Evolutionary conservation across 139 green algal species (phyloP).

Genomic region (Chlorella sorokiniana): DNA sequence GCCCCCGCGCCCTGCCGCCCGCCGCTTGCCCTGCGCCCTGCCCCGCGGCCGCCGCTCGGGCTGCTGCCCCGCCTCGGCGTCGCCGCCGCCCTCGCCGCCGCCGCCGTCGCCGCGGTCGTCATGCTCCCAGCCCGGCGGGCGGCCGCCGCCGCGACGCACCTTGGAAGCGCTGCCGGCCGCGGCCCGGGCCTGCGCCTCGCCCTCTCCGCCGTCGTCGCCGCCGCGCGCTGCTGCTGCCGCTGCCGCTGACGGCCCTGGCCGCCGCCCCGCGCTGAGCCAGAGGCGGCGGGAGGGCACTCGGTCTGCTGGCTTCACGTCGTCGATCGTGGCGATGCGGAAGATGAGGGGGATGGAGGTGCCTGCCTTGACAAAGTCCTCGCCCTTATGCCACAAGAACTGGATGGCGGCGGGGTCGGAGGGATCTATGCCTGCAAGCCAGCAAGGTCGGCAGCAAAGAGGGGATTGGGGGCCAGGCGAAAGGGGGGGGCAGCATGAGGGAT

Average conservation of each 20-base stretch:
- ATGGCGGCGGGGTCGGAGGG: conserved; percentile 51
- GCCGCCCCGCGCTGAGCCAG: conserved; percentile 24
- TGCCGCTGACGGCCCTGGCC: neutral
- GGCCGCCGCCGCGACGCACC: neutral
- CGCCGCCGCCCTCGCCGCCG: neutral
- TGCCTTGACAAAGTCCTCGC: conserved; percentile 55
- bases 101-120: neutral
- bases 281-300: conserved; percentile 46
- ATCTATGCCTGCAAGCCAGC: conserved; percentile 48
- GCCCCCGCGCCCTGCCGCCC: neutral
- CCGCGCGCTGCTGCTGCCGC: neutral
- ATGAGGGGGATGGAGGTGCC: conserved; percentile 47
- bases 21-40: conserved; percentile 21
- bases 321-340: conserved; percentile 53
- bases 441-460: neutral
- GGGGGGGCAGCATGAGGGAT: neutral
- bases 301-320: conserved; percentile 42
- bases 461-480: too few relatives aligned
- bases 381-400: conserved; percentile 77
- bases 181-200: neutral
- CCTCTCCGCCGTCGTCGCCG: neutral
- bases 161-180: neutral
- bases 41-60: neutral
- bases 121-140: conserved; percentile 1
- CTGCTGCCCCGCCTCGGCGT: neutral